phyloP scores from a whole-genome alignment of 768 basidiomycete genomes.

The Lactarius sanguifluus region DNA sequence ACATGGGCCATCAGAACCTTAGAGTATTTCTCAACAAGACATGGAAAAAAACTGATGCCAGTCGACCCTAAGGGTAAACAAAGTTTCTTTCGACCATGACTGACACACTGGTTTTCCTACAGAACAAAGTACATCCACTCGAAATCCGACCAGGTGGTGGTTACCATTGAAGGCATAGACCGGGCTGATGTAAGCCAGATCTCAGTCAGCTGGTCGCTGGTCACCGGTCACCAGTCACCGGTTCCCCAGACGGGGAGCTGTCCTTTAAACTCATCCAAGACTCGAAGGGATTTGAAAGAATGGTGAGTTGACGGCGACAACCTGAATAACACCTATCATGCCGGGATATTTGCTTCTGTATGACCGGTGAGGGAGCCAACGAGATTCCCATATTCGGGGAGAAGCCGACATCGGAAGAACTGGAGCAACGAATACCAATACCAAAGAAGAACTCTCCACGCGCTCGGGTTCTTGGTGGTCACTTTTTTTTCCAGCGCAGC shows the following conservation, averaged over 20 bases:
- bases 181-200: background rate
- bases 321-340: background rate
- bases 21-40: background rate
- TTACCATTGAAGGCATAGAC: background rate
- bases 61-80: background rate
- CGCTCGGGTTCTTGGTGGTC: background rate
- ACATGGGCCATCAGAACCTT: background rate
- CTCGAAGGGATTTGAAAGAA: background rate
- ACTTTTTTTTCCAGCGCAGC: background rate
- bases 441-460: constrained; percentile 8
- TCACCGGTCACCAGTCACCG: background rate
- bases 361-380: constrained; percentile 1
- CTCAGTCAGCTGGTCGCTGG: background rate
- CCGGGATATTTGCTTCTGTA: background rate
- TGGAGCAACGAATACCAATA: background rate
- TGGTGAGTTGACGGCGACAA: background rate
- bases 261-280: background rate
- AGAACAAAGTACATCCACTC: background rate
- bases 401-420: background rate
- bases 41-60: background rate
- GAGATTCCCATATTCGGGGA: constrained; percentile 5
- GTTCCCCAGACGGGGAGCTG: background rate
- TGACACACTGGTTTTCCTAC: background rate
- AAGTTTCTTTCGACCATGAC: background rate
- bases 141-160: background rate